Evolutionary conservation across 257 asterid genomes (phyloP).

Genomic region (Ilex asprella): DNA sequence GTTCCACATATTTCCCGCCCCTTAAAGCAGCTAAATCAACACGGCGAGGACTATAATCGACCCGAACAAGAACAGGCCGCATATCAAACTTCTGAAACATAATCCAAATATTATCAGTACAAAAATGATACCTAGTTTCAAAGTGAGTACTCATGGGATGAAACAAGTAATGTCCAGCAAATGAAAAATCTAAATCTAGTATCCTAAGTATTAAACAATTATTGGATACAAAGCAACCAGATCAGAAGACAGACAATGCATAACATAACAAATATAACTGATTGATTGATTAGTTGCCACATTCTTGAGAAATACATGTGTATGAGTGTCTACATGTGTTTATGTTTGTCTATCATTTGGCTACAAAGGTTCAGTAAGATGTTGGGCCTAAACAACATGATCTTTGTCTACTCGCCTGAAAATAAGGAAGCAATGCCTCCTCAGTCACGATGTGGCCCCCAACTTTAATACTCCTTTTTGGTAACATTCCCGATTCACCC

Average conservation of each 20-base stretch:
- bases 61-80: slow-evolving; percentile 72
- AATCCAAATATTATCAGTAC: neutral
- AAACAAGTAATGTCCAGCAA: no score
- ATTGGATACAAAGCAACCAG: neutral
- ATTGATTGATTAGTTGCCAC: slow-evolving; percentile 2
- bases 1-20: slow-evolving; percentile 96
- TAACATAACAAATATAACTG: neutral
- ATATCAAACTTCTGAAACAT: slow-evolving; percentile 88
- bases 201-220: no score
- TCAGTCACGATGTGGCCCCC: slow-evolving; percentile 38
- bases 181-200: no score
- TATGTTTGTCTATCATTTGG: slow-evolving; percentile 4
- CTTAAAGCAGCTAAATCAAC: slow-evolving; percentile 90
- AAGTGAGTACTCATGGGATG: no score
- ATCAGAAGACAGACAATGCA: slow-evolving; percentile 4
- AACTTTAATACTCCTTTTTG: slow-evolving; percentile 32
- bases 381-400: slow-evolving; percentile 7
- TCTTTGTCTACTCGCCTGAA: slow-evolving; percentile 57
- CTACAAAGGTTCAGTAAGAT: neutral
- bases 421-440: slow-evolving; percentile 91
- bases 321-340: neutral
- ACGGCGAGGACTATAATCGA: slow-evolving; percentile 83
- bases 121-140: no score
- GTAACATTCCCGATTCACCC: slow-evolving; percentile 34
- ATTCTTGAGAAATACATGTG: neutral